Evolutionary conservation across 768 basidiomycete genomes (phyloP), one percentile per base, ranked within the genome.

Genomic region (Hygrocybe punicea): DNA sequence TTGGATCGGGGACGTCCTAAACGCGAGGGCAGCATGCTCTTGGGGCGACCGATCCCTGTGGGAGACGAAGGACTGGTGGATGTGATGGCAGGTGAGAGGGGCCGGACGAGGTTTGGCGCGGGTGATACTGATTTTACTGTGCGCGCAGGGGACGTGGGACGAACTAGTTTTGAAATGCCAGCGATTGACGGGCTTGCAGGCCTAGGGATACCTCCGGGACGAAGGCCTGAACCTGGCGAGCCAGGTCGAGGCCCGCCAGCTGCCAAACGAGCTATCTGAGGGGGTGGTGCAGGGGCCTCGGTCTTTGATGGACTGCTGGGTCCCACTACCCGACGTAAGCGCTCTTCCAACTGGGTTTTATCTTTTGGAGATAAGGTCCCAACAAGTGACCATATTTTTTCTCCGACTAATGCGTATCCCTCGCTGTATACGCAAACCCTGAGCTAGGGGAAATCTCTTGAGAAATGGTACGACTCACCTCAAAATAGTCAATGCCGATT

Each of bases 331-430:
- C 91, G 87, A 46, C 90, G 86, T 25, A 97, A 73, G 7, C 92
- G 83, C 66, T 95, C 94, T 70, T 96, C 93, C 29, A 97, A 81
- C 65, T 94, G 91, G 8, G 92, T 93, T 66, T 90, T 93, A 66
- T 95, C 93, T 69, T 96, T 96, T 4, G 89, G 76, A 45, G 87
- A 81, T 25, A 97, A 74, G 8, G 78, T 63, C 1, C 91, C 91
- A 44, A 93, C 89, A 9, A 87, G 71, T 10, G 81, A 74, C 91
- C 90, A 95, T 11, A 94, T 83, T 63, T 85, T 88, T 64, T 96
- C 93, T 17, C 94, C 94, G 17, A 90, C 82, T 13, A 92, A 79
- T 8, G 81, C 76, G 67, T 93, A 96, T 3, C 81, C 87, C 68
- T 94, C 90, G 56, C 93, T 93, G 61, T 39, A 58, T 64, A 47